Conservation (phyloP, 352 stramenopile species). For the Halophytophthora batemanensis region DNA sequence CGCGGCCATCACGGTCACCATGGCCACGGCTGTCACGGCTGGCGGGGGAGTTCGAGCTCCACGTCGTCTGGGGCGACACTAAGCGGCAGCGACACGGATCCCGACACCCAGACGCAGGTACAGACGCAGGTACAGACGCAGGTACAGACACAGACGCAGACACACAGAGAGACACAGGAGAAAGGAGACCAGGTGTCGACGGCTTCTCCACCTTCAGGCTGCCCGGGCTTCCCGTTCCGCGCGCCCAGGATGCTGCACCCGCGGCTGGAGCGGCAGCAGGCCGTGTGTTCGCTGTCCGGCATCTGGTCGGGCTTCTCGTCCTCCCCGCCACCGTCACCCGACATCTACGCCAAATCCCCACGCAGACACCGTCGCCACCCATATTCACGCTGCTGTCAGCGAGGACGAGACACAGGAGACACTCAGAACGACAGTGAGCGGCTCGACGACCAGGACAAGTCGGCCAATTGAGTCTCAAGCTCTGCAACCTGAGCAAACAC, state of each 20-base stretch:
- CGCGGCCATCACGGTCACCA: background rate
- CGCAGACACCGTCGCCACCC: slow-evolving; percentile 18
- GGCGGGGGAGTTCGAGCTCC: background rate
- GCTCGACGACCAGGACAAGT: too few relatives aligned
- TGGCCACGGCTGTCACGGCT: background rate
- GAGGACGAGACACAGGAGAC: too few relatives aligned
- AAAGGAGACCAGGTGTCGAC: too few relatives aligned
- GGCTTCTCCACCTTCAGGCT: slow-evolving; percentile 3
- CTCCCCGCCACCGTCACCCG: slow-evolving; percentile 17
- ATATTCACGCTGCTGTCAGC: slow-evolving; percentile 5
- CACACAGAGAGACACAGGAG: slow-evolving; percentile 1
- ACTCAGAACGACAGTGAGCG: too few relatives aligned
- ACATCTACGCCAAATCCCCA: slow-evolving; percentile 20
- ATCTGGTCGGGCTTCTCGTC: slow-evolving; percentile 21
- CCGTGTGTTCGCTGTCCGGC: slow-evolving; percentile 18
- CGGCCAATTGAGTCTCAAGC: too few relatives aligned
- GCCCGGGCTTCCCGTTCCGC: slow-evolving; percentile 3
- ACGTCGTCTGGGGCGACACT: too few relatives aligned
- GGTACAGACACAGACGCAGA: slow-evolving; percentile 5
- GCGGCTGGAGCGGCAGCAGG: slow-evolving; percentile 25
- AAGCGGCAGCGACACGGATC: too few relatives aligned
- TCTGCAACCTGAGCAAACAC: too few relatives aligned
- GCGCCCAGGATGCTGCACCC: slow-evolving; percentile 22
- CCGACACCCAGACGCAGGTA: too few relatives aligned
- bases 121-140: background rate